phyloP scores from a whole-genome alignment of 345 rosid species.

The Ceriops tagal region DNA sequence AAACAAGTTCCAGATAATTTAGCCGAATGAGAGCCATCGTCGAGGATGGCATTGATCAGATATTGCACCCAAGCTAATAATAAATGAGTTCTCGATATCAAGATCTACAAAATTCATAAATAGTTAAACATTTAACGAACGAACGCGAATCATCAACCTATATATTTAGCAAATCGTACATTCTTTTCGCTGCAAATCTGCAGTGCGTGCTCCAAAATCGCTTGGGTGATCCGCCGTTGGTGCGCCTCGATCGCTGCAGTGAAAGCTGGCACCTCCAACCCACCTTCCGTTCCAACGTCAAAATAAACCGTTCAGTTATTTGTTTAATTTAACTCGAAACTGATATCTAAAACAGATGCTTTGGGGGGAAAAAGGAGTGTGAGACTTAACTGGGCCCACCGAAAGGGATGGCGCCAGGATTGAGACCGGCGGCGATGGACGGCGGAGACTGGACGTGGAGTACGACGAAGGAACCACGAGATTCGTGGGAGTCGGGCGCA shows the following conservation, averaged over 20 bases:
- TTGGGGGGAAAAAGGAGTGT: background rate
- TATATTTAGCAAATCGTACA: conserved; percentile 18
- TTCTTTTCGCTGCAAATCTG: conserved; percentile 54
- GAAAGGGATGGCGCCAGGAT: conserved; percentile 83
- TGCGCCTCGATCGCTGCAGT: conserved; percentile 82
- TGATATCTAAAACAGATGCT: background rate
- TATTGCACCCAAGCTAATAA: too few species aligned
- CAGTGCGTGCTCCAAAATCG: conserved; percentile 55
- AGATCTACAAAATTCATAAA: too few species aligned
- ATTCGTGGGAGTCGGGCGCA: conserved; percentile 36
- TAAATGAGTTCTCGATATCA: too few species aligned
- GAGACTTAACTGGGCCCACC: conserved; percentile 77
- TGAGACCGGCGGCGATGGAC: conserved; percentile 61
- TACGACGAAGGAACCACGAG: conserved; percentile 47
- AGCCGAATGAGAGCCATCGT: background rate
- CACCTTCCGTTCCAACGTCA: conserved; percentile 34
- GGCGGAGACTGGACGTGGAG: conserved; percentile 87
- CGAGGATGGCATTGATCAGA: too few species aligned
- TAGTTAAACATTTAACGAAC: too few species aligned
- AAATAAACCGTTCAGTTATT: background rate
- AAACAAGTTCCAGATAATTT: background rate
- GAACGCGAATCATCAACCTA: too few species aligned
- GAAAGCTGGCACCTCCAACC: conserved; percentile 82
- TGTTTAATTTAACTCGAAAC: conserved; percentile 1
- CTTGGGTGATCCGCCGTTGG: conserved; percentile 65